phyloP scores from a whole-genome alignment of 2,329 filamentous ascomycete species.

The Diaporthe destruens region DNA sequence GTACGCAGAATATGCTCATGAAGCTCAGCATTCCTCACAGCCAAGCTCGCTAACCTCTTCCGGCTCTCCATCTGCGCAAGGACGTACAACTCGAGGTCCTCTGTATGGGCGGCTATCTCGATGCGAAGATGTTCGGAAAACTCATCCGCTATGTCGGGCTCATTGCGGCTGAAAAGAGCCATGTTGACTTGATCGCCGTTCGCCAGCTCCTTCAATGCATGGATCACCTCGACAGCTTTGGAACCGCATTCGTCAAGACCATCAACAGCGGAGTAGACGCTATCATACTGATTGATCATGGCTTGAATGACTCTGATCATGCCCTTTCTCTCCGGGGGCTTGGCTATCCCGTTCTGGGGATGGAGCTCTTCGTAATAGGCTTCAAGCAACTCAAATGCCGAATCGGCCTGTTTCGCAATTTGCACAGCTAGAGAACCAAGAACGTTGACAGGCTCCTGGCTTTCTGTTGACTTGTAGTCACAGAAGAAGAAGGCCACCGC shows the following conservation, averaged over 20 bases:
- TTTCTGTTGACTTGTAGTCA: not conserved
- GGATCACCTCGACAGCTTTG: rapidly evolving
- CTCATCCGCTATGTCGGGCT: not conserved
- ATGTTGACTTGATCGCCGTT: too few species aligned
- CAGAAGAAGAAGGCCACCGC: not conserved
- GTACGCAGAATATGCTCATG: not conserved
- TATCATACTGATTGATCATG: not conserved
- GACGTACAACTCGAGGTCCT: not conserved
- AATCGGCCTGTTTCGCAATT: not conserved
- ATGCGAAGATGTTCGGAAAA: not conserved
- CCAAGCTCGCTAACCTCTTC: not conserved
- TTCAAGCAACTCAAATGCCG: not conserved
- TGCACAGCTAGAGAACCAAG: not conserved
- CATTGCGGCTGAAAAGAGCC: not conserved
- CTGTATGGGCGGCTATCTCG: not conserved
- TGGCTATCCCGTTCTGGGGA: not conserved
- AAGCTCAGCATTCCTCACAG: not conserved
- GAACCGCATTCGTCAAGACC: not conserved
- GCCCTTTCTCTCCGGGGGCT: not conserved
- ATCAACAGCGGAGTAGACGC: not conserved
- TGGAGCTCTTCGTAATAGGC: not conserved
- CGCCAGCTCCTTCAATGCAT: not conserved
- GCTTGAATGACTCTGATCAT: not conserved
- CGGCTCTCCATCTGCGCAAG: not conserved
- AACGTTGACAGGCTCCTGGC: not conserved